phyloP scores from a whole-genome alignment of 805 yeast species.

The Metschnikowia orientalis region DNA sequence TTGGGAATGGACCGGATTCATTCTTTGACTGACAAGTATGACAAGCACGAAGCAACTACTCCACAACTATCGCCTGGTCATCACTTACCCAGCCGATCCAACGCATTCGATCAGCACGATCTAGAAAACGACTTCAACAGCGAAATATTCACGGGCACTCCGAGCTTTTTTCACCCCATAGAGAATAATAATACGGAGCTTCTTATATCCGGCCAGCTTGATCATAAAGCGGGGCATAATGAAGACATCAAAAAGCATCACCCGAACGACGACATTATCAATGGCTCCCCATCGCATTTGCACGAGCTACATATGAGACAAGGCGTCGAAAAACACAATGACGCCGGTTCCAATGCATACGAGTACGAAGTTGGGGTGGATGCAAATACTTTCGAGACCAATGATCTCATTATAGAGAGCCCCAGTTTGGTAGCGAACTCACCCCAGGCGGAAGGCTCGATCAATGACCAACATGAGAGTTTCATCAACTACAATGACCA shows the following conservation, averaged over 20 bases:
- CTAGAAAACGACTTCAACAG: constrained; percentile 10
- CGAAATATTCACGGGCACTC: constrained; percentile 15
- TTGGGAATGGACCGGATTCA: background rate
- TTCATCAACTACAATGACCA: constrained; percentile 25
- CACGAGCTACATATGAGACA: too few relatives aligned
- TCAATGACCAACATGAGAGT: constrained; percentile 19
- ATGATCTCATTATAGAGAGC: constrained; percentile 13
- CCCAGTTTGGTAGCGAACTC: constrained; percentile 12
- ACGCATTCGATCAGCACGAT: constrained; percentile 2
- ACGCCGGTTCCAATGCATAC: background rate
- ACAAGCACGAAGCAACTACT: too few relatives aligned
- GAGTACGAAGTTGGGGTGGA: constrained; percentile 4
- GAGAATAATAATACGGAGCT: constrained; percentile 1
- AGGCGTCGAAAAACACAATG: too few relatives aligned
- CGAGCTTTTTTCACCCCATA: constrained; percentile 18
- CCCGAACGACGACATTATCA: background rate
- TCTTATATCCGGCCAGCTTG: background rate
- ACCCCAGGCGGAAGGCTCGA: constrained; percentile 12
- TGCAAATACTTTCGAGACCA: constrained; percentile 10
- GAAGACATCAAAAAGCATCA: background rate
- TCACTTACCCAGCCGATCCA: too few relatives aligned
- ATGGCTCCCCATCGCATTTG: constrained; percentile 1
- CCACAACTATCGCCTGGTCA: too few relatives aligned
- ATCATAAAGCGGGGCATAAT: background rate
- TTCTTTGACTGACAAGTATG: background rate